Percentiles rank a stretch among this genome's conserved stretches.
phyloP scores from a whole-genome alignment of 192 early-diverging fungal genomes.

The Jimgerdemannia lactiflua region DNA sequence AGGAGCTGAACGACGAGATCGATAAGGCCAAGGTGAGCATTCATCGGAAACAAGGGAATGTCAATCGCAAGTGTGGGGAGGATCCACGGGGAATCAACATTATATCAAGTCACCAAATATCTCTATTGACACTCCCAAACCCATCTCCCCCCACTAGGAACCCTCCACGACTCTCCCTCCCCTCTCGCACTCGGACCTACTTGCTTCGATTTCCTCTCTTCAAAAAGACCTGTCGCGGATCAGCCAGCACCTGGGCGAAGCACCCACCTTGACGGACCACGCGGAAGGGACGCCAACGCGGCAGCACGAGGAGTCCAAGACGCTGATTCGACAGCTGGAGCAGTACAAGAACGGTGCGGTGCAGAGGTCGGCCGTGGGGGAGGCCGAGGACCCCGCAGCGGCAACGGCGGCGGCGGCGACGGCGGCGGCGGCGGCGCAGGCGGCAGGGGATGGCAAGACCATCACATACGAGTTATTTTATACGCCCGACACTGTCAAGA shows the following conservation, averaged over 20 bases:
- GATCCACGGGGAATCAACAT: too few relatives aligned
- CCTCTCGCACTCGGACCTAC: slow-evolving; percentile 40
- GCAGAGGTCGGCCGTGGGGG: neutral
- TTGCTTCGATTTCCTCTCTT: slow-evolving; percentile 47
- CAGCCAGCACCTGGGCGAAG: neutral
- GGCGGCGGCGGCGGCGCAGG: too few relatives aligned
- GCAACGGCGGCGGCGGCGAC: too few relatives aligned
- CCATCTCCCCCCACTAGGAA: neutral
- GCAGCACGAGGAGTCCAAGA: slow-evolving; percentile 48
- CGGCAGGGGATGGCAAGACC: slow-evolving; percentile 25
- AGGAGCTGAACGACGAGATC: slow-evolving; percentile 74
- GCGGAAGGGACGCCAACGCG: slow-evolving; percentile 28
- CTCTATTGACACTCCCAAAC: neutral
- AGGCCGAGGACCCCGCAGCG: neutral
- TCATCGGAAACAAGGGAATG: neutral
- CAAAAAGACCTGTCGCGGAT: slow-evolving; percentile 43
- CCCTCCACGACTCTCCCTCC: slow-evolving; percentile 6
- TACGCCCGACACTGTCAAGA: slow-evolving; percentile 56
- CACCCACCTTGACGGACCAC: slow-evolving; percentile 21
- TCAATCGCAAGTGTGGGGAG: too few relatives aligned
- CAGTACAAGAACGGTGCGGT: slow-evolving; percentile 38
- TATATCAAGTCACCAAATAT: too few relatives aligned
- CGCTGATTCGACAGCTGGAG: slow-evolving; percentile 49
- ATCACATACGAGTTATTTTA: slow-evolving; percentile 76
- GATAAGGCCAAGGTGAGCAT: slow-evolving; percentile 48